phyloP scores from a whole-genome alignment of 2,329 filamentous ascomycete species.

The Cyanodermella asteris region DNA sequence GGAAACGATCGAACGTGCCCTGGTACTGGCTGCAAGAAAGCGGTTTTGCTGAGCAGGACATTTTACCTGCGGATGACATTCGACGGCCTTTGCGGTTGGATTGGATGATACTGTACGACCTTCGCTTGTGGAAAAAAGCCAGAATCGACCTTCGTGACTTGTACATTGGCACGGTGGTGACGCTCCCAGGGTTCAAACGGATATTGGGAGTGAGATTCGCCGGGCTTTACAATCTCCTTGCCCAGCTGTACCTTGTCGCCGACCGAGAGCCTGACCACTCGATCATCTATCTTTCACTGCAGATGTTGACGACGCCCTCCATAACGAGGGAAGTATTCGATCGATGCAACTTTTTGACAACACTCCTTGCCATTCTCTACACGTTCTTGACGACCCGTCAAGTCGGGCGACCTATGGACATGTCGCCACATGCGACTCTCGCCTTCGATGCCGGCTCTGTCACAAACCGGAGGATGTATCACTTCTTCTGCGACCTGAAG shows the following conservation, averaged over 20 bases:
- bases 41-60: constrained; percentile 40
- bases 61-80: constrained; percentile 61
- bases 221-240: constrained; percentile 77
- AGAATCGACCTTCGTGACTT: constrained; percentile 76
- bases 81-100: constrained; percentile 78
- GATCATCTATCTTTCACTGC: constrained; percentile 90
- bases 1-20: constrained; percentile 27
- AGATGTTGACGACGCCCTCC: constrained; percentile 89
- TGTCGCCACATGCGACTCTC: constrained; percentile 65
- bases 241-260: constrained; percentile 85
- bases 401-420: constrained; percentile 79
- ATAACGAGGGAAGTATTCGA: constrained; percentile 93
- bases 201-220: constrained; percentile 84
- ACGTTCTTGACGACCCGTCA: constrained; percentile 92
- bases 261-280: constrained; percentile 94
- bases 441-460: constrained; percentile 89
- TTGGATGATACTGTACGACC: constrained; percentile 83
- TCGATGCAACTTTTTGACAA: constrained; percentile 85
- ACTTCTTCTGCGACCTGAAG: constrained; percentile 88
- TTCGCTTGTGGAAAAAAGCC: constrained; percentile 91
- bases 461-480: constrained; percentile 86
- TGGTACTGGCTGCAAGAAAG: constrained; percentile 70
- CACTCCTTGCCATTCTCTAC: constrained; percentile 86
- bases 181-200: constrained; percentile 88
- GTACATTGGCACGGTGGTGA: constrained; percentile 90